These are phyloP conservation scores for Naganishia friedmannii DNA, from an alignment of 768 basidiomycete species.

Conservation along the genomic window DNA sequence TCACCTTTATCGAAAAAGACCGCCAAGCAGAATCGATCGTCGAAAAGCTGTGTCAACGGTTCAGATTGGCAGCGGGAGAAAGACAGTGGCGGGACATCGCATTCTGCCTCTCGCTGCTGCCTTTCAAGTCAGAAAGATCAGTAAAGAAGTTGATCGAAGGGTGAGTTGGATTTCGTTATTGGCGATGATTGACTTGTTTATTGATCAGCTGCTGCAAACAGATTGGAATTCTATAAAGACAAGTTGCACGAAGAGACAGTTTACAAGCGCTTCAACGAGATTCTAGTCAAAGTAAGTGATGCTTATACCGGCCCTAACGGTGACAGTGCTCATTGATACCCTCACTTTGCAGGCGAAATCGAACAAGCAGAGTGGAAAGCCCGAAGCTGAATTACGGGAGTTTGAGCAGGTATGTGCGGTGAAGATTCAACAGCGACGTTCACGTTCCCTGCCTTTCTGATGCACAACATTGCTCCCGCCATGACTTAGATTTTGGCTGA, in stretches of 20 bases:
- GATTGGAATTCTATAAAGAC: constrained; percentile 87
- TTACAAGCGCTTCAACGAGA: constrained; percentile 77
- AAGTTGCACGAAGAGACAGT: constrained; percentile 87
- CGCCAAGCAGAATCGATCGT: constrained; percentile 91
- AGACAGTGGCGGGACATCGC: constrained; percentile 98
- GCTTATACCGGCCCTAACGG: background rate
- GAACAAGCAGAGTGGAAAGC: constrained; percentile 81
- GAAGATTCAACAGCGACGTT: background rate
- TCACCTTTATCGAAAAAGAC: constrained; percentile 94
- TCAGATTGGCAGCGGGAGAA: constrained; percentile 79
- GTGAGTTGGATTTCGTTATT: constrained; percentile 30
- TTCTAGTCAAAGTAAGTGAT: constrained; percentile 71
- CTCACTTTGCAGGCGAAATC: constrained; percentile 61
- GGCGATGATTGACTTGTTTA: background rate
- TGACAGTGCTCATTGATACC: constrained; percentile 1
- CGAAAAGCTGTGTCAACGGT: constrained; percentile 94
- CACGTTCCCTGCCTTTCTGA: background rate
- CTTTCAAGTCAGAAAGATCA: constrained; percentile 94
- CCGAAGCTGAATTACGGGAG: constrained; percentile 88
- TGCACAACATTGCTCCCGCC: background rate
- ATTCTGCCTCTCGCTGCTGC: constrained; percentile 86
- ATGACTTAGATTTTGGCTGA: constrained; percentile 72
- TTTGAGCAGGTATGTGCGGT: constrained; percentile 62
- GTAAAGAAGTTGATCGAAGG: constrained; percentile 93
- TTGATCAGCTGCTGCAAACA: constrained; percentile 26